Base-by-base conservation (phyloP, 225 moss, liverwort and hornwort species). In the Sphagnum contortum region DNA sequence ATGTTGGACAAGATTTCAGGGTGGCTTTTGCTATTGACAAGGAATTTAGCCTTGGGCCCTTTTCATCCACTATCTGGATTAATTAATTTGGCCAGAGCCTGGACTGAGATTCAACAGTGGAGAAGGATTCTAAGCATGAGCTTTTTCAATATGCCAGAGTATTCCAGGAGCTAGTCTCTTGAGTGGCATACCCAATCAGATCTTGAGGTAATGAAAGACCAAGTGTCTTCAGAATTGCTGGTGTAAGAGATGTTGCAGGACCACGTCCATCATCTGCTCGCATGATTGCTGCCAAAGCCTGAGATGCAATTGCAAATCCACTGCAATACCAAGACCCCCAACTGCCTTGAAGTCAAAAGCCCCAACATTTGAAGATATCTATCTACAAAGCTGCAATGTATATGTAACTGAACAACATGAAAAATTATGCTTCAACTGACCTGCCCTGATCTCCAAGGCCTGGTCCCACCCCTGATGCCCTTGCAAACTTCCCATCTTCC, bases 211-310 rank as follows among this genome's bases (percentile, higher is more conserved):
- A 74, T 10, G 83, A 64, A 46, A 98, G 85, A 45, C 83, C 73
- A 5, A 93, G 66, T 64, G 82, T 76, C 67, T 84, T 75, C 61
- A 98, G 57, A 68, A 93, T 73, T 14, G 89, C 82, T 56, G 70
- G 82, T 6, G 76, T 89, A 3, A 98, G 92, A 64, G 71, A 74
- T 48, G 96, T 93, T 68, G 74, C 66, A 51, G 82, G 87, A 73
- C 96, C 96, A 61, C 96, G 87, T 59, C 92, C 96, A 79, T 98
- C 96, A 69, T 89, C 79, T 62, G 92, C 92, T 60, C 79, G 83
- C 85, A 98, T 79, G 6, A 91, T 85, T 71, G 89, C 87, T 71
- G 79, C 74, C 68, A 98, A 76, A 62, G 96, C 92, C 83, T 93
- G 87, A 61, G 85, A 81, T 68, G 90, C 78, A 54, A 98, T 98